Conservation (phyloP, 805 yeast genomes). For the Ascoidea asiatica region DNA sequence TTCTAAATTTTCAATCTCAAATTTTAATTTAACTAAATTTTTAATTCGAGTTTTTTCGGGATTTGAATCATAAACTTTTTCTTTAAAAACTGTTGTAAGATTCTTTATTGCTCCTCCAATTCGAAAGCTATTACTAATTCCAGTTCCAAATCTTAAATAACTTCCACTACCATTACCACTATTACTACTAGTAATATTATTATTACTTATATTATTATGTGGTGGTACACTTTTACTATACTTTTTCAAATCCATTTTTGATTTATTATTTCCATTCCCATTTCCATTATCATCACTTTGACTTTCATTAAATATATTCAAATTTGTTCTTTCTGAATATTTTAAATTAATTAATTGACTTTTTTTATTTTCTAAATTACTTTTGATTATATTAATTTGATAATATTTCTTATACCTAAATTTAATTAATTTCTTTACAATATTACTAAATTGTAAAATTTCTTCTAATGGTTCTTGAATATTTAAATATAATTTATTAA, state of each 20-base stretch:
- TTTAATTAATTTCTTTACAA: constrained; percentile 8
- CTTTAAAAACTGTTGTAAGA: constrained; percentile 9
- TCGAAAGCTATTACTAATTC: not conserved
- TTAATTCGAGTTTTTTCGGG: constrained; percentile 10
- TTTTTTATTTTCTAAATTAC: constrained; percentile 6
- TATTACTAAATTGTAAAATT: constrained; percentile 8
- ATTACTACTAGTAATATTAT: not conserved
- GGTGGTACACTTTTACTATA: constrained; percentile 2
- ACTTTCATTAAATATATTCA: not conserved
- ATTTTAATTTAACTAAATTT: constrained; percentile 7
- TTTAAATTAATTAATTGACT: constrained; percentile 3
- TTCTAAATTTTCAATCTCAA: constrained; percentile 7
- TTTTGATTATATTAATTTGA: constrained; percentile 6
- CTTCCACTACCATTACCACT: not conserved
- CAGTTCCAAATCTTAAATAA: not conserved
- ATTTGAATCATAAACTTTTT: constrained; percentile 10
- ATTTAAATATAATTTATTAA: constrained; percentile 5
- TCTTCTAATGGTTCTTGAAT: constrained; percentile 10
- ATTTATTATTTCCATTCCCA: constrained; percentile 4
- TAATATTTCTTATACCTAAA: constrained; percentile 8
- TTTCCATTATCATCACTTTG: not conserved
- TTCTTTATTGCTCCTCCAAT: constrained; percentile 9
- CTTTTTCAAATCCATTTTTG: constrained; percentile 3
- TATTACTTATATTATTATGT: not conserved
- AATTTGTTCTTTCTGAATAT: not conserved